Evolutionary conservation across 2,329 filamentous ascomycete species (phyloP).

Genomic region (Bipolaris bicolor): DNA sequence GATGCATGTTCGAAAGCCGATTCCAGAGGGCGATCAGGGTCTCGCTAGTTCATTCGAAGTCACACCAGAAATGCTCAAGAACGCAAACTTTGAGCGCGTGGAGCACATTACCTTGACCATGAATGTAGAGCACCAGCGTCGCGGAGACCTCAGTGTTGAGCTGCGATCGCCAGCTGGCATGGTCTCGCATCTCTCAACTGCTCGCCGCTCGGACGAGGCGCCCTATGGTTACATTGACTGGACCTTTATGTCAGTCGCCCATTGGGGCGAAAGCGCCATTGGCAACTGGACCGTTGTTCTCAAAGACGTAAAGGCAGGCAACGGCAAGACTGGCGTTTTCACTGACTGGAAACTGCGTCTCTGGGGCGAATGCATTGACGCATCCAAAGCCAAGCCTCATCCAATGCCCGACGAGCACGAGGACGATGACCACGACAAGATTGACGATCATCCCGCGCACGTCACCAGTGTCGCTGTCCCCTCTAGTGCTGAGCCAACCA

Average conservation of each 20-base stretch:
- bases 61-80: slow-evolving; percentile 77
- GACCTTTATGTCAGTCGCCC: slow-evolving; percentile 98
- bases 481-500: slow-evolving; percentile 54
- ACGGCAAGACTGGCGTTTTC: slow-evolving; percentile 78
- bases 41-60: slow-evolving; percentile 82
- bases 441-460: slow-evolving; percentile 61
- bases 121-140: slow-evolving; percentile 86
- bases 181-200: slow-evolving; percentile 80
- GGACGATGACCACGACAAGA: slow-evolving; percentile 77
- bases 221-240: slow-evolving; percentile 82
- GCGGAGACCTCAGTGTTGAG: slow-evolving; percentile 92
- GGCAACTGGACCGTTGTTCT: slow-evolving; percentile 92
- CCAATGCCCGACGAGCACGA: slow-evolving; percentile 85
- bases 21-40: slow-evolving; percentile 84
- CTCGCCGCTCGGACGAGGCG: slow-evolving; percentile 72
- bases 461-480: slow-evolving; percentile 63
- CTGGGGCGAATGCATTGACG: slow-evolving; percentile 88
- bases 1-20: slow-evolving; percentile 83
- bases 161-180: slow-evolving; percentile 82
- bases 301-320: slow-evolving; percentile 76
- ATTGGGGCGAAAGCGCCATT: slow-evolving; percentile 89
- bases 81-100: slow-evolving; percentile 81
- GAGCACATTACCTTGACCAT: slow-evolving; percentile 98
- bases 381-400: slow-evolving; percentile 71
- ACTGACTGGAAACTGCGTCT: slow-evolving; percentile 92